phyloP scores from a whole-genome alignment of 176 grass and related monocot genomes.

The Triticum timopheevii region DNA sequence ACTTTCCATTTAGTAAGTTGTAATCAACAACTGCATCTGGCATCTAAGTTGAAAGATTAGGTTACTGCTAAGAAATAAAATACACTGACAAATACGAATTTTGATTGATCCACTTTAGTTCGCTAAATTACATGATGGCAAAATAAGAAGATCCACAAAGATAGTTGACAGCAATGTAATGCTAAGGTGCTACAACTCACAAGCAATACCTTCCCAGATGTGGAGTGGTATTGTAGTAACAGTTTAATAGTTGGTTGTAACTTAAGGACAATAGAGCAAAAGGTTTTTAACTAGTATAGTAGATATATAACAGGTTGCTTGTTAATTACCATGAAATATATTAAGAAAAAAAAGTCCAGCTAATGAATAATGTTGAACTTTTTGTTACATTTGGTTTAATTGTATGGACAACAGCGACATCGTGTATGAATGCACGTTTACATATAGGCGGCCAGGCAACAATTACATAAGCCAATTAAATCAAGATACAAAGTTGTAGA shows the following conservation, averaged over 20 bases:
- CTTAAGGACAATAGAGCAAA: not conserved
- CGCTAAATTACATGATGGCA: not conserved
- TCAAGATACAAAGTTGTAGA: not conserved
- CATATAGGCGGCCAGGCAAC: not conserved
- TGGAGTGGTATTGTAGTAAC: not conserved
- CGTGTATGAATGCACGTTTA: not conserved
- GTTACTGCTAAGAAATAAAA: constrained; percentile 22
- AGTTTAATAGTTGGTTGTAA: constrained; percentile 7
- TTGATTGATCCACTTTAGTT: constrained; percentile 9
- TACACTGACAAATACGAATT: not conserved
- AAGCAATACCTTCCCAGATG: not conserved
- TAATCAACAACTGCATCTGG: constrained; percentile 95
- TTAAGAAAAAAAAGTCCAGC: not conserved
- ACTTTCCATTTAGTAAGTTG: constrained; percentile 80
- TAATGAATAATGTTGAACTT: not conserved
- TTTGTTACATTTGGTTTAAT: not conserved
- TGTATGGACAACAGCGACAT: not conserved
- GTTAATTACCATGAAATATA: not conserved
- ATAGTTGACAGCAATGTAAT: constrained; percentile 14
- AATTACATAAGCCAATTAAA: not conserved
- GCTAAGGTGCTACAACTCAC: constrained; percentile 15
- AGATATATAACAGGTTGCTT: not conserved
- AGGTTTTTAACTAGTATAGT: not conserved
- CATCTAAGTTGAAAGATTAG: constrained; percentile 60
- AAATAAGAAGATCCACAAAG: constrained; percentile 1